These are phyloP conservation scores for Hysterangium stoloniferum DNA, from an alignment of 768 basidiomycete species.

Conservation along the genomic window DNA sequence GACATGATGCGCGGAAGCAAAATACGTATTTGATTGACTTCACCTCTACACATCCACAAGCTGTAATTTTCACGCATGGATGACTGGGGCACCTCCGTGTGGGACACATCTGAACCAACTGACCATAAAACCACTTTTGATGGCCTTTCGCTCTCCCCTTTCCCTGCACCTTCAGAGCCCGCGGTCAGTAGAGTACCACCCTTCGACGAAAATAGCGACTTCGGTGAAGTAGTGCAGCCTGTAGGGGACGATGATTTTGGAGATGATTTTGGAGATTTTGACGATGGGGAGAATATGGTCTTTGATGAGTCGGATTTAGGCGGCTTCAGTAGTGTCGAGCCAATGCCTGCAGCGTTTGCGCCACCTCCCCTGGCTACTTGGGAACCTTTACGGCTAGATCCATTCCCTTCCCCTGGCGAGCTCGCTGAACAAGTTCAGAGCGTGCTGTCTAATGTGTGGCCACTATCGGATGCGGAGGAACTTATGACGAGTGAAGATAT, in stretches of 20 bases:
- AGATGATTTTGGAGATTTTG: conserved; percentile 79
- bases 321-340: conserved; percentile 33
- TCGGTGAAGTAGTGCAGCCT: conserved; percentile 42
- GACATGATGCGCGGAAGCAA: conserved; percentile 1
- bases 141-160: background rate
- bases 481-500: conserved; percentile 63
- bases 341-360: conserved; percentile 26
- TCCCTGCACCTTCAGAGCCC: background rate
- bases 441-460: conserved; percentile 63
- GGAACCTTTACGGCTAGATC: conserved; percentile 58
- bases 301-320: conserved; percentile 23
- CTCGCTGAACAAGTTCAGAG: conserved; percentile 57
- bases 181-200: conserved; percentile 16
- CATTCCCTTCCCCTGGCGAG: conserved; percentile 49
- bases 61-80: conserved; percentile 4
- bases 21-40: background rate
- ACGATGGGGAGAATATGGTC: conserved; percentile 35
- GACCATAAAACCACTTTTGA: background rate
- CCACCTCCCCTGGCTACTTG: conserved; percentile 28
- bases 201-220: conserved; percentile 51
- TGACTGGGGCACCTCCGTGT: conserved; percentile 10
- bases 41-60: background rate
- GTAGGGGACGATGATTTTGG: conserved; percentile 71
- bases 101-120: conserved; percentile 4
- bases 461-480: conserved; percentile 38